phyloP scores from a whole-genome alignment of 1,284 basidiomycete genomes.

The Pisolithus thermaeus region DNA sequence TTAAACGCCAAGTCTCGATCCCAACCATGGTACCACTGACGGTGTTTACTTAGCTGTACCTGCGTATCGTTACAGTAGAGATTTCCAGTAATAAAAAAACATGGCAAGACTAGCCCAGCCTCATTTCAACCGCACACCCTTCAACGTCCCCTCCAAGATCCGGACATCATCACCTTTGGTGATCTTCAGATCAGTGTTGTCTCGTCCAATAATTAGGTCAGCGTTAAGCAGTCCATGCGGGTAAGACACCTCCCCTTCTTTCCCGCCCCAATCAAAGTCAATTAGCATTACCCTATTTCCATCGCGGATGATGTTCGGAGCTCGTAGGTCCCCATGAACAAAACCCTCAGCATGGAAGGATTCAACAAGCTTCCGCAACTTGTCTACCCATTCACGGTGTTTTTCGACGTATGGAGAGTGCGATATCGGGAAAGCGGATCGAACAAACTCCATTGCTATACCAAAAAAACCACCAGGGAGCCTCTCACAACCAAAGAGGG shows the following conservation, averaged over 20 bases:
- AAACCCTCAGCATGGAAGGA: background rate
- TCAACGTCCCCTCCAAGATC: slow-evolving; percentile 4
- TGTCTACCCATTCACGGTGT: background rate
- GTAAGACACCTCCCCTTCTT: background rate
- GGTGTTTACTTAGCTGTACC: no score
- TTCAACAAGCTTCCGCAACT: background rate
- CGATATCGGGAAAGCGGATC: background rate
- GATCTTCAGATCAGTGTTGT: background rate
- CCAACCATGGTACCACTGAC: no score
- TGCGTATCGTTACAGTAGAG: no score
- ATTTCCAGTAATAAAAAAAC: no score
- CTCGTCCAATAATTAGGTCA: background rate
- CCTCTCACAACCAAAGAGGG: background rate
- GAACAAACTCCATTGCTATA: background rate
- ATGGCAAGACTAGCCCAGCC: no score
- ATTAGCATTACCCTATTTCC: background rate
- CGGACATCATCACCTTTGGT: background rate
- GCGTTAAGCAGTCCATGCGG: background rate
- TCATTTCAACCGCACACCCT: no score
- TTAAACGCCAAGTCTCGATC: no score
- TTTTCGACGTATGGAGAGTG: background rate
- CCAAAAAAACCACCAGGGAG: background rate
- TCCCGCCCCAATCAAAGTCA: background rate
- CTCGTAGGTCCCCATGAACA: background rate
- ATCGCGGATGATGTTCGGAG: background rate